phyloP scores from a whole-genome alignment of 352 stramenopile genomes.

The Pythium graminicola region DNA sequence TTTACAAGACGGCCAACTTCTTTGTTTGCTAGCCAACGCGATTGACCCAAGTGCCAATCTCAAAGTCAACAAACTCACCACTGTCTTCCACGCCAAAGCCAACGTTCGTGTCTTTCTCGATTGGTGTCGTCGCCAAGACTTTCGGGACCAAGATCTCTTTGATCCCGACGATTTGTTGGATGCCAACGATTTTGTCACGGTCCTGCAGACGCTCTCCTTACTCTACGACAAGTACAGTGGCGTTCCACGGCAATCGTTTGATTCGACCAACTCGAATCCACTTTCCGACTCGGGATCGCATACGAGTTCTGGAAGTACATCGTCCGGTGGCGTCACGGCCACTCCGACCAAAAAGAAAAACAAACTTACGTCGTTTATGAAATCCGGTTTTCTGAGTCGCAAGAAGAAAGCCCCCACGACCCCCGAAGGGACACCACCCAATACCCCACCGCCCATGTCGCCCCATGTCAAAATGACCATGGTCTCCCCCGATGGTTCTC shows the following conservation, averaged over 20 bases:
- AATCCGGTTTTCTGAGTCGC: conserved; percentile 58
- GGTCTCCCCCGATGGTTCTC: conserved; percentile 13
- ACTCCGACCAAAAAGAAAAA: conserved; percentile 47
- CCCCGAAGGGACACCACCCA: conserved; percentile 45
- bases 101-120: conserved; percentile 81
- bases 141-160: conserved; percentile 73
- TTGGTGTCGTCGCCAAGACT: conserved; percentile 64
- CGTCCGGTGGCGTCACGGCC: conserved; percentile 31
- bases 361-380: conserved; percentile 79
- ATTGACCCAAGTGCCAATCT: conserved; percentile 67
- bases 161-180: conserved; percentile 73
- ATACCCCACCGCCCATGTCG: conserved; percentile 50
- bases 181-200: conserved; percentile 45
- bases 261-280: conserved; percentile 46
- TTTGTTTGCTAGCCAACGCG: conserved; percentile 80
- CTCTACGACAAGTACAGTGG: conserved; percentile 78
- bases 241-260: conserved; percentile 34
- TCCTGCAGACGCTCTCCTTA: conserved; percentile 75
- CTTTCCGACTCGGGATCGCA: conserved; percentile 64
- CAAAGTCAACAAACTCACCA: conserved; percentile 86
- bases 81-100: conserved; percentile 81
- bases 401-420: conserved; percentile 54
- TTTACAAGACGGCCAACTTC: conserved; percentile 79
- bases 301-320: conserved; percentile 54
- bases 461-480: conserved; percentile 35